Evolutionary conservation across 805 yeast genomes (phyloP).

Genomic region (Pichia scutulata): DNA sequence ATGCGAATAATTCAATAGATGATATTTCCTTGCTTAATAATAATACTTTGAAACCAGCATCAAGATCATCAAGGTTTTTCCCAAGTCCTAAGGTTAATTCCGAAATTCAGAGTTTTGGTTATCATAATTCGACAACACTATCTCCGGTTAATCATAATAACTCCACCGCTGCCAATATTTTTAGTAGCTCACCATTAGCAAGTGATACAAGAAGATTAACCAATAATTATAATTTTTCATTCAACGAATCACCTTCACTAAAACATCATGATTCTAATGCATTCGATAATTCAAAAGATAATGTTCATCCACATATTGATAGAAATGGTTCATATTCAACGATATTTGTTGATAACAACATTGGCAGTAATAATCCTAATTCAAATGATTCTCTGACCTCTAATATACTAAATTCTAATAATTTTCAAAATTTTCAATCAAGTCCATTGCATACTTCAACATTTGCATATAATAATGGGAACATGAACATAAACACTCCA

Average conservation of each 20-base stretch:
- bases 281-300: not conserved
- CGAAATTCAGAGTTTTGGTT: not conserved
- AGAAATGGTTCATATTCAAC: slow-evolving; percentile 1
- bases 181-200: not conserved
- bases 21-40: slow-evolving; percentile 16
- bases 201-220: not conserved
- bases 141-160: not conserved
- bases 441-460: not conserved
- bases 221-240: not conserved
- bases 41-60: slow-evolving; percentile 5
- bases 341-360: not conserved
- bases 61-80: slow-evolving; percentile 24
- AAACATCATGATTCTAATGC: not conserved
- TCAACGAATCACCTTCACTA: not conserved
- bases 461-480: not conserved
- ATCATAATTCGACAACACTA: not conserved
- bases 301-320: not conserved
- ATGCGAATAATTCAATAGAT: slow-evolving; percentile 15
- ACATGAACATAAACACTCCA: not conserved
- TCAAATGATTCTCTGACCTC: not conserved
- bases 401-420: not conserved
- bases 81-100: slow-evolving; percentile 24
- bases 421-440: slow-evolving; percentile 1
- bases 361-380: not conserved
- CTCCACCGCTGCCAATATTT: not conserved